Evolutionary conservation across 768 basidiomycete species (phyloP).

Genomic region (Trametes elegans): DNA sequence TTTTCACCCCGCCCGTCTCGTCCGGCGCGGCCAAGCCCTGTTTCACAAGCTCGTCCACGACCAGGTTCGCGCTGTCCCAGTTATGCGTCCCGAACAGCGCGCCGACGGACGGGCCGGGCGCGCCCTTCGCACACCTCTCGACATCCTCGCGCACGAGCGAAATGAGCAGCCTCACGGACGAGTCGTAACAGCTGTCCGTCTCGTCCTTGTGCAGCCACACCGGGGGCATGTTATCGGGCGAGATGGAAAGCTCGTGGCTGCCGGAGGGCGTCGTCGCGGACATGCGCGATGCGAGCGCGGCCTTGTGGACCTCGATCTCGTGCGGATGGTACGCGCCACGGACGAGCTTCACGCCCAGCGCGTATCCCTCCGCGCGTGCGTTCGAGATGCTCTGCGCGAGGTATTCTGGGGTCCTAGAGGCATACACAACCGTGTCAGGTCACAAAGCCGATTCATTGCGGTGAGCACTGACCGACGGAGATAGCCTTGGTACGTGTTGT

Average conservation of each 20-base stretch:
- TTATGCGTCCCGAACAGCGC: slow-evolving; percentile 91
- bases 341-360: slow-evolving; percentile 89
- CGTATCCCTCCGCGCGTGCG: slow-evolving; percentile 63
- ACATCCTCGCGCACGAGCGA: slow-evolving; percentile 54
- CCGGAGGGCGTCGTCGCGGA: slow-evolving; percentile 5
- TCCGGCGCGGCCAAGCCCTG: slow-evolving; percentile 49
- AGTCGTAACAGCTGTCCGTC: slow-evolving; percentile 74
- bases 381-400: slow-evolving; percentile 62
- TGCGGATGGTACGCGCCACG: slow-evolving; percentile 88
- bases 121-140: slow-evolving; percentile 12
- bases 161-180: slow-evolving; percentile 55
- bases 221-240: slow-evolving; percentile 57
- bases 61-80: slow-evolving; percentile 57
- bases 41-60: slow-evolving; percentile 59
- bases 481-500: slow-evolving; percentile 89
- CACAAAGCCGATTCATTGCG: not conserved
- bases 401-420: slow-evolving; percentile 63
- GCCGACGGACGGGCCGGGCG: slow-evolving; percentile 40
- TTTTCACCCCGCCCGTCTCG: slow-evolving; percentile 27
- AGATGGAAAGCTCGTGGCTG: slow-evolving; percentile 43
- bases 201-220: slow-evolving; percentile 68
- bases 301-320: slow-evolving; percentile 54
- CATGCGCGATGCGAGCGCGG: slow-evolving; percentile 19
- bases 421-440: not conserved
- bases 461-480: slow-evolving; percentile 54